Evolutionary conservation across 1,284 basidiomycete genomes (phyloP).

Genomic region (Takashimella koratensis): DNA sequence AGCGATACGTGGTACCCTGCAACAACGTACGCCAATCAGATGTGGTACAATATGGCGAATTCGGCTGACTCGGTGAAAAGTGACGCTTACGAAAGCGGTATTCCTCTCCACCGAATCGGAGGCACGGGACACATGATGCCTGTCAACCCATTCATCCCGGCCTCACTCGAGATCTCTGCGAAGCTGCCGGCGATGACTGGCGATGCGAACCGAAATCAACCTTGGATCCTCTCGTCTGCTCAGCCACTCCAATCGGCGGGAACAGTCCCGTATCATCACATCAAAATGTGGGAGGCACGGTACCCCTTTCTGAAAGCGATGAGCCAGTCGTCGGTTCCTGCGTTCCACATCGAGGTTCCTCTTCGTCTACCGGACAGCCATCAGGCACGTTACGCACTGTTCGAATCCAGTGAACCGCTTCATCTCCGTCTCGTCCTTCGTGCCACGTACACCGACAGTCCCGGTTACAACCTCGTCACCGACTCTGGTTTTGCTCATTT

Average conservation of each 20-base stretch:
- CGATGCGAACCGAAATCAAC: background rate
- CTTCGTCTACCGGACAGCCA: constrained; percentile 6
- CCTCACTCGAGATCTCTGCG: constrained; percentile 7
- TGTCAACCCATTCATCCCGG: constrained; percentile 6
- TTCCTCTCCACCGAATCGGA: constrained; percentile 1
- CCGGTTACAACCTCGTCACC: constrained; percentile 10
- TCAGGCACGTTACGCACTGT: constrained; percentile 2
- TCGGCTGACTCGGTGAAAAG: constrained; percentile 6
- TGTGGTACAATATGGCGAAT: constrained; percentile 1
- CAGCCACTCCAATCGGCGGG: background rate
- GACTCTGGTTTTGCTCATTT: constrained; percentile 7
- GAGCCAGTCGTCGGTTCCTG: constrained; percentile 1
- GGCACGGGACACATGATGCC: background rate
- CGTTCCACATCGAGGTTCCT: constrained; percentile 18
- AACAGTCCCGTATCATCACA: constrained; percentile 4
- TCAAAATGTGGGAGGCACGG: constrained; percentile 6
- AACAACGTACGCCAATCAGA: background rate
- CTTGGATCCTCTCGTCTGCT: constrained; percentile 3
- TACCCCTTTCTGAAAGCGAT: constrained; percentile 15
- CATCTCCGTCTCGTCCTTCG: background rate
- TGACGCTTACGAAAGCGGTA: background rate
- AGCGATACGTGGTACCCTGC: background rate
- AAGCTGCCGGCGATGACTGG: background rate
- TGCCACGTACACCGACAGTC: background rate
- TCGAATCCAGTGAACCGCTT: constrained; percentile 3